Evolutionary conservation across 208 protist genomes (phyloP).

Genomic region (Wallacemonas sp.): DNA sequence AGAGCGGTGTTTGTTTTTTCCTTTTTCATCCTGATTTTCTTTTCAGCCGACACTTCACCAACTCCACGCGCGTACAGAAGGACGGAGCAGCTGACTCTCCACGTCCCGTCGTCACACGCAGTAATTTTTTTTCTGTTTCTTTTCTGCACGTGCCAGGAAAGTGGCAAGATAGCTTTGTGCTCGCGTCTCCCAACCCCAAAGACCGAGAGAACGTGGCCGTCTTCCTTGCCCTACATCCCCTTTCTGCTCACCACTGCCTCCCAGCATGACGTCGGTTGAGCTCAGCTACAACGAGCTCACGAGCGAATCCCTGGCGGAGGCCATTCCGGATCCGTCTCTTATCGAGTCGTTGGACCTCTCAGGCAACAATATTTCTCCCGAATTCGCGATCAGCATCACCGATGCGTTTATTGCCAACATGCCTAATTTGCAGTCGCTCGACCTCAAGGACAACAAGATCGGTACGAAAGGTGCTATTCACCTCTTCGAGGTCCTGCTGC

Average conservation of each 20-base stretch:
- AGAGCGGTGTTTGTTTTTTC: too few relatives aligned
- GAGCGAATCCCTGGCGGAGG: slow-evolving; percentile 36
- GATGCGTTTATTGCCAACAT: slow-evolving; percentile 58
- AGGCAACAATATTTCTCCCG: slow-evolving; percentile 67
- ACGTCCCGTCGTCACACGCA: too few relatives aligned
- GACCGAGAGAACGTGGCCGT: too few relatives aligned
- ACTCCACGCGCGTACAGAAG: too few relatives aligned
- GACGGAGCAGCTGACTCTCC: too few relatives aligned
- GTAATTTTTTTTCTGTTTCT: slow-evolving; percentile 11
- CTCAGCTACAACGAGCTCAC: slow-evolving; percentile 72
- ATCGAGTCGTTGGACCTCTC: slow-evolving; percentile 71
- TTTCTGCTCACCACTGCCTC: background rate
- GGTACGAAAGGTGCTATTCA: slow-evolving; percentile 51
- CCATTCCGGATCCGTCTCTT: slow-evolving; percentile 29
- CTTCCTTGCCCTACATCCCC: background rate
- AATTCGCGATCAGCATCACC: slow-evolving; percentile 44
- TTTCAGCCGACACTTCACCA: too few relatives aligned
- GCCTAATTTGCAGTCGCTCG: slow-evolving; percentile 55
- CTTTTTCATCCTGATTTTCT: too few relatives aligned
- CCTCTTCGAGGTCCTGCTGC: slow-evolving; percentile 62
- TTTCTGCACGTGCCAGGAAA: too few relatives aligned
- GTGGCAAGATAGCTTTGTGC: too few relatives aligned
- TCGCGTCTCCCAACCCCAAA: too few relatives aligned
- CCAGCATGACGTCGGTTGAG: slow-evolving; percentile 26
- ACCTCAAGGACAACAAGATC: slow-evolving; percentile 85